phyloP scores from a whole-genome alignment of 2,329 filamentous ascomycete species.

The Ceratocystis diversiconidia region DNA sequence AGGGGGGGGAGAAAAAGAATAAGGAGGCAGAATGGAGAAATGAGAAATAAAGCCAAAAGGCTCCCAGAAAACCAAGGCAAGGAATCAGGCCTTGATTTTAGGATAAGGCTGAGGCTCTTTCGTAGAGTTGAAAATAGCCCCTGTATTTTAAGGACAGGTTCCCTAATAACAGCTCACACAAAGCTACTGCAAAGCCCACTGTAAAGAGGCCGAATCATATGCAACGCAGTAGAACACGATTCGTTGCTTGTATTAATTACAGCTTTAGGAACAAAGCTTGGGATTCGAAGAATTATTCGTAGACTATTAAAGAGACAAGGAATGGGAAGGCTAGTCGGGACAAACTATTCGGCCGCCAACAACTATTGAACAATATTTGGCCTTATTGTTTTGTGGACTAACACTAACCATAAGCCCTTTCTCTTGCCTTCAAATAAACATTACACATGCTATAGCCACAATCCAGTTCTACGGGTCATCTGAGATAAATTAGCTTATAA shows the following conservation, averaged over 20 bases:
- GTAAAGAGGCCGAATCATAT: background rate
- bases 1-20: background rate
- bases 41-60: background rate
- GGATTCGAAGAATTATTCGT: too few species aligned
- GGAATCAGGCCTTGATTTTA: background rate
- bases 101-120: constrained; percentile 2
- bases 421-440: too few species aligned
- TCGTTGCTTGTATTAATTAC: background rate
- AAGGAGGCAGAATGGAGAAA: background rate
- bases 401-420: too few species aligned
- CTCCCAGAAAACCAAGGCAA: background rate
- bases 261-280: background rate
- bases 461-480: too few species aligned
- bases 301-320: too few species aligned
- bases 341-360: too few species aligned
- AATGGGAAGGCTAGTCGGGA: too few species aligned
- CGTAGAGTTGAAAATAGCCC: background rate
- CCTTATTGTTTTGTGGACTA: too few species aligned
- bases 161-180: background rate
- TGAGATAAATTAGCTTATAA: background rate
- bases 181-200: background rate
- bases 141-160: background rate
- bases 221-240: background rate
- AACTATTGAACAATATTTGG: too few species aligned
- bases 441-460: too few species aligned